phyloP scores from a whole-genome alignment of 2,329 filamentous ascomycete species.

The Sphaerostilbella broomeana region DNA sequence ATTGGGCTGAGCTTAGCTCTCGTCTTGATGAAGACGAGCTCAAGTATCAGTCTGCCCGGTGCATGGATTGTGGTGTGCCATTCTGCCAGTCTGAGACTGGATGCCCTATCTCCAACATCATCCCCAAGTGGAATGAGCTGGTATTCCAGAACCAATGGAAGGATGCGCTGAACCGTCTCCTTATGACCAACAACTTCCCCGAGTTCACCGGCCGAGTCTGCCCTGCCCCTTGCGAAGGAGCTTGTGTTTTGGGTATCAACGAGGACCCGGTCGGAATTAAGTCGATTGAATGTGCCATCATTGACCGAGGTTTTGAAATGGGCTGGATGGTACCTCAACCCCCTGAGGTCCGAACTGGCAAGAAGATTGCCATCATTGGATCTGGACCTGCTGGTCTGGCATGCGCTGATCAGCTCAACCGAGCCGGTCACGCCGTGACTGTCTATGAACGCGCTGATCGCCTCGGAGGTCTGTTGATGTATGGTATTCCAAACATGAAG shows the following conservation, averaged over 20 bases:
- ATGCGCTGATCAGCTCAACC: slow-evolving; percentile 88
- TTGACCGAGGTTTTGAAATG: slow-evolving; percentile 95
- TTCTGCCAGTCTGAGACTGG: slow-evolving; percentile 97
- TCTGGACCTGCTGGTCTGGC: slow-evolving; percentile 90
- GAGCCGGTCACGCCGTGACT: slow-evolving; percentile 79
- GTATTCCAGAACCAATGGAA: slow-evolving; percentile 74
- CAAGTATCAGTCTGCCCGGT: slow-evolving; percentile 92
- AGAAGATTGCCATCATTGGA: slow-evolving; percentile 81
- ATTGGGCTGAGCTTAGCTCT: slow-evolving; percentile 86
- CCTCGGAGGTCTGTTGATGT: slow-evolving; percentile 89
- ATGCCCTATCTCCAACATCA: slow-evolving; percentile 95
- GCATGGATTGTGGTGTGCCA: slow-evolving; percentile 98
- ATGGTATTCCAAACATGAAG: slow-evolving; percentile 99
- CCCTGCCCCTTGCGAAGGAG: slow-evolving; percentile 91
- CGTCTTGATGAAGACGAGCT: slow-evolving; percentile 89
- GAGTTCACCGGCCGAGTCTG: slow-evolving; percentile 97
- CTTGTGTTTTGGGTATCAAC: slow-evolving; percentile 92
- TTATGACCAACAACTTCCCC: slow-evolving; percentile 98
- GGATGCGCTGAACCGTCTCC: slow-evolving; percentile 81
- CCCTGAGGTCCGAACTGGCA: slow-evolving; percentile 75
- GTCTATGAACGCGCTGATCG: slow-evolving; percentile 92
- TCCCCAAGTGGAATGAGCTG: slow-evolving; percentile 92
- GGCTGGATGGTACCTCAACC: slow-evolving; percentile 90
- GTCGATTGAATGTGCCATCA: slow-evolving; percentile 96
- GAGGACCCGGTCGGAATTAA: slow-evolving; percentile 97